phyloP scores from a whole-genome alignment of 2,329 filamentous ascomycete genomes.

The Microsporum canis region DNA sequence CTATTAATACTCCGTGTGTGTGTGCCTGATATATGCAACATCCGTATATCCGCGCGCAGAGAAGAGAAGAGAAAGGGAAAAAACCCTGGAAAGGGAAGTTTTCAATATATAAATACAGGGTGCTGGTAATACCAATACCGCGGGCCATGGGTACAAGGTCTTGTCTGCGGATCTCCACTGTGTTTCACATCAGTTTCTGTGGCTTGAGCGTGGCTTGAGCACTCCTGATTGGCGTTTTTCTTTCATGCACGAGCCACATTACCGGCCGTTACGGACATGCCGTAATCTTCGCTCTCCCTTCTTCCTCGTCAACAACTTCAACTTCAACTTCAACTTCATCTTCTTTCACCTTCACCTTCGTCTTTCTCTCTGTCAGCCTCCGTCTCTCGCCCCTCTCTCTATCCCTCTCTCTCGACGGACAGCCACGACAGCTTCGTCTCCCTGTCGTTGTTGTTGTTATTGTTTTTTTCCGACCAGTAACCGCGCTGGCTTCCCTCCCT shows the following conservation, averaged over 20 bases:
- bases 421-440: not conserved
- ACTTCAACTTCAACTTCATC: not conserved
- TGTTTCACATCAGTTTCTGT: not conserved
- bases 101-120: not conserved
- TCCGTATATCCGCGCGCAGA: not conserved
- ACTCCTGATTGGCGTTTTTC: not conserved
- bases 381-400: not conserved
- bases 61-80: not conserved
- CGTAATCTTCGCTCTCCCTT: not conserved
- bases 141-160: not conserved
- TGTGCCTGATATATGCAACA: too few relatives aligned
- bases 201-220: not conserved
- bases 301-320: not conserved
- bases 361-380: not conserved
- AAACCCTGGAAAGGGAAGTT: not conserved
- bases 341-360: not conserved
- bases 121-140: not conserved
- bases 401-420: not conserved
- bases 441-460: not conserved
- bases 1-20: too few relatives aligned
- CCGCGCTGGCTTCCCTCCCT: not conserved
- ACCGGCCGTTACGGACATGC: slow-evolving; percentile 1
- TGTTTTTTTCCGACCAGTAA: not conserved
- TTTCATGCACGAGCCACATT: slow-evolving; percentile 1
- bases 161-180: not conserved